Evolutionary conservation across 202 grass and related monocot genomes (phyloP).

Genomic region (Setaria viridis): DNA sequence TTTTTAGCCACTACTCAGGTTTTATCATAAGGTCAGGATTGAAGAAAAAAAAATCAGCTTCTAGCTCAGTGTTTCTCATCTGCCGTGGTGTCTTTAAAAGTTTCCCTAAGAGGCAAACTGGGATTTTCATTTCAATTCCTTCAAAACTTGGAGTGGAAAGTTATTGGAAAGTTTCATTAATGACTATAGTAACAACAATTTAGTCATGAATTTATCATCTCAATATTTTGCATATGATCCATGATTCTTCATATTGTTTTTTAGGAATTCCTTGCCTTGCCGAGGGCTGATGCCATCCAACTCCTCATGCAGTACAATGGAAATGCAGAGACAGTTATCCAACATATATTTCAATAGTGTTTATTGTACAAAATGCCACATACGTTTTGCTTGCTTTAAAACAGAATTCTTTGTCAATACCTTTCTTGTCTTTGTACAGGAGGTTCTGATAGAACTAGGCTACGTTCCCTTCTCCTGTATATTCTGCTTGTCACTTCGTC

Average conservation of each 20-base stretch:
- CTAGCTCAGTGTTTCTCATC: conserved; percentile 9
- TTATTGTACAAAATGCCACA: conserved; percentile 46
- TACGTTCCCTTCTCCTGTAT: neutral
- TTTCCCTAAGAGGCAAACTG: neutral
- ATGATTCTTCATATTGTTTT: neutral
- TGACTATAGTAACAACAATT: neutral
- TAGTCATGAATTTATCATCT: conserved; percentile 8
- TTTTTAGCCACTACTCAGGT: neutral
- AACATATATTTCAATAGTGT: conserved; percentile 89
- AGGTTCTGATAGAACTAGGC: conserved; percentile 24
- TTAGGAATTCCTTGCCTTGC: conserved; percentile 94
- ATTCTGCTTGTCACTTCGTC: neutral
- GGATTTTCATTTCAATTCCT: neutral
- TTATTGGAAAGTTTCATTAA: too few species aligned
- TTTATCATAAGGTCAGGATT: neutral
- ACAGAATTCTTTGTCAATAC: conserved; percentile 39
- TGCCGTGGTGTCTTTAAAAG: neutral
- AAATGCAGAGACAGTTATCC: conserved; percentile 90
- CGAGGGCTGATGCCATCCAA: conserved; percentile 88
- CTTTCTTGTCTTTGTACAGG: conserved; percentile 21
- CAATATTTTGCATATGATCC: conserved; percentile 5
- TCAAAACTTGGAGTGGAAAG: neutral
- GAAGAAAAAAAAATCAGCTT: neutral
- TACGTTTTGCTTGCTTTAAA: conserved; percentile 31
- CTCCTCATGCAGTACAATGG: conserved; percentile 89